These are phyloP conservation scores for Rhodotorula sphaerocarpa DNA, from an alignment of 768 basidiomycete genomes.

Conservation along the genomic window DNA sequence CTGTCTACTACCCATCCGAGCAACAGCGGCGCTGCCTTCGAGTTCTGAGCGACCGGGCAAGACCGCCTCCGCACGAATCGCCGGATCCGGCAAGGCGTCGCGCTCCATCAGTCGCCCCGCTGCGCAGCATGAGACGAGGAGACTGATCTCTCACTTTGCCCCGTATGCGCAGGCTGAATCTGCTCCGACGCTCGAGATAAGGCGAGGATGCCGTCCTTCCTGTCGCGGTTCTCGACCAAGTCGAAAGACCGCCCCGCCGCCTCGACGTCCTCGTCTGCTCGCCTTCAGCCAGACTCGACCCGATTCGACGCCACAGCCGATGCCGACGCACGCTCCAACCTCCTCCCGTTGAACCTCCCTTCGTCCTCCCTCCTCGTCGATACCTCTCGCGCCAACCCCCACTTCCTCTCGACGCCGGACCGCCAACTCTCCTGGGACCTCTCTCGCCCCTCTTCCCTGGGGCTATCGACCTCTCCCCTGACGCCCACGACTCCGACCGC, in stretches of 20 bases:
- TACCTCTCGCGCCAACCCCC: neutral
- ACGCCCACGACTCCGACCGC: no score
- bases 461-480: neutral
- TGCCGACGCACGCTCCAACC: no score
- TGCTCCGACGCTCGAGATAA: no score
- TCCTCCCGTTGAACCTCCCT: slow-evolving; percentile 3
- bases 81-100: no score
- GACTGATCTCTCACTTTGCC: no score
- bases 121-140: no score
- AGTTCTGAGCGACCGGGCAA: no score
- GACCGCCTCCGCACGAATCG: neutral
- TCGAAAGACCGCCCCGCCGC: neutral
- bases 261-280: neutral
- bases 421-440: neutral
- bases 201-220: slow-evolving; percentile 4
- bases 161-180: no score
- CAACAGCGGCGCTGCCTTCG: no score
- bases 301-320: neutral
- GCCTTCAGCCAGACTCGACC: neutral
- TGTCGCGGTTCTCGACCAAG: slow-evolving; percentile 7
- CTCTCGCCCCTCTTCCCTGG: neutral
- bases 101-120: no score
- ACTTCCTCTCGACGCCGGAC: neutral
- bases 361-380: slow-evolving; percentile 10
- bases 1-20: no score